Evolutionary conservation across 495 filamentous ascomycete genomes (phyloP).

Genomic region (Oleoguttula mirabilis): DNA sequence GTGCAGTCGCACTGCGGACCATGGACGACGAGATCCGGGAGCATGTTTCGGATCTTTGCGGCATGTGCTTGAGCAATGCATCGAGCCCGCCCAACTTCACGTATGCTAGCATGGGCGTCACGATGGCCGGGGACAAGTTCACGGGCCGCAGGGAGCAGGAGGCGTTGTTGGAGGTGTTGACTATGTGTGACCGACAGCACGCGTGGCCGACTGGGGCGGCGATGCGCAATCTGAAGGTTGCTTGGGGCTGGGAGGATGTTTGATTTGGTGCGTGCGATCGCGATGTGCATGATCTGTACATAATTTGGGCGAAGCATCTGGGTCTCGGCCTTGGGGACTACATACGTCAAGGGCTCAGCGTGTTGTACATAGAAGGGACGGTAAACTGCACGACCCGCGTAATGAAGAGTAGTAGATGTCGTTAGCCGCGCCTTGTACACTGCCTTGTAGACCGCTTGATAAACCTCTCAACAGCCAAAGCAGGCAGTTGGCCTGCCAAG

Average conservation of each 20-base stretch:
- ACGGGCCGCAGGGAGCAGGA: constrained; percentile 32
- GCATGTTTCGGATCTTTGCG: constrained; percentile 38
- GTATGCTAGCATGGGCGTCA: constrained; percentile 19
- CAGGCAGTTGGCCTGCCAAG: no score
- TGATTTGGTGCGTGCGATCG: no score
- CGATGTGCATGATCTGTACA: no score
- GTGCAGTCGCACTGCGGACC: constrained; percentile 18
- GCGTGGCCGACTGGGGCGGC: constrained; percentile 32
- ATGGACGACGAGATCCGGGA: constrained; percentile 31
- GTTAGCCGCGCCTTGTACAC: no score
- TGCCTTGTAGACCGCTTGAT: no score
- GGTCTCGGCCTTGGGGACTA: no score
- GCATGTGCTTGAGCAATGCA: constrained; percentile 40
- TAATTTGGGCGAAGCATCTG: no score
- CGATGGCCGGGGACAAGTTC: constrained; percentile 38
- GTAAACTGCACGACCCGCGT: no score
- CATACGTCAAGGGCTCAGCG: no score
- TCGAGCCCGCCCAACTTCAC: constrained; percentile 36
- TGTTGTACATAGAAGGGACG: no score
- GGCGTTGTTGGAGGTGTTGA: constrained; percentile 33
- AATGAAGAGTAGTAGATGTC: no score
- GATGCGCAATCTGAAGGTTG: constrained; percentile 2
- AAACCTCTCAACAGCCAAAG: no score
- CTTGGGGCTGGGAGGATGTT: constrained; percentile 9
- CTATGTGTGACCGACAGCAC: constrained; percentile 34